phyloP scores from a whole-genome alignment of 192 early-diverging fungal species.

The Coemansia sp. region DNA sequence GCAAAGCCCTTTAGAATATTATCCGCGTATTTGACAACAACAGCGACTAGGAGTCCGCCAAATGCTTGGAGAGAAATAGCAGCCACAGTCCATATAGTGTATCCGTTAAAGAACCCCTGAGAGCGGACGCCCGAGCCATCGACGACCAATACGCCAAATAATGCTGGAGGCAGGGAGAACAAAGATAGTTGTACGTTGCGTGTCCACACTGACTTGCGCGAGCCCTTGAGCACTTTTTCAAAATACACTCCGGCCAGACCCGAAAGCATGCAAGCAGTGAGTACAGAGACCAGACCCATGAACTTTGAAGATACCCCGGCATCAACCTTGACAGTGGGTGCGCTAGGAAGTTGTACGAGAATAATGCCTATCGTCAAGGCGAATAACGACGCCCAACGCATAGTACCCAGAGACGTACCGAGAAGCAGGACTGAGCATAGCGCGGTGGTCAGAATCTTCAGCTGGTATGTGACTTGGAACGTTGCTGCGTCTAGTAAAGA shows the following conservation, averaged over 20 bases:
- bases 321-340: neutral
- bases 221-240: slow-evolving; percentile 95
- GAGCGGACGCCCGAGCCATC: slow-evolving; percentile 68
- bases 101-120: slow-evolving; percentile 91
- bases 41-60: slow-evolving; percentile 91
- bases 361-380: slow-evolving; percentile 86
- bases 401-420: slow-evolving; percentile 60
- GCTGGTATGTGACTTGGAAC: slow-evolving; percentile 96
- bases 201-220: slow-evolving; percentile 79
- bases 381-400: slow-evolving; percentile 83
- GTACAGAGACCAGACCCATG: slow-evolving; percentile 76
- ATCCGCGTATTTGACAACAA: slow-evolving; percentile 98
- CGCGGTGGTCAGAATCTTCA: slow-evolving; percentile 96
- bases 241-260: slow-evolving; percentile 98
- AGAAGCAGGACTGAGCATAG: slow-evolving; percentile 88
- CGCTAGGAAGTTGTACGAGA: slow-evolving; percentile 74
- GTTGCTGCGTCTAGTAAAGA: slow-evolving; percentile 87
- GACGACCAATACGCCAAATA: slow-evolving; percentile 75
- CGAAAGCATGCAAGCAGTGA: slow-evolving; percentile 83
- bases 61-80: slow-evolving; percentile 88
- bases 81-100: slow-evolving; percentile 73
- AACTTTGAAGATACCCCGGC: slow-evolving; percentile 31
- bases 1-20: slow-evolving; percentile 99
- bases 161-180: slow-evolving; percentile 76
- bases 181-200: slow-evolving; percentile 92